Conservation (phyloP, 108 stramenopile species). For the Cyclotella cryptica region DNA sequence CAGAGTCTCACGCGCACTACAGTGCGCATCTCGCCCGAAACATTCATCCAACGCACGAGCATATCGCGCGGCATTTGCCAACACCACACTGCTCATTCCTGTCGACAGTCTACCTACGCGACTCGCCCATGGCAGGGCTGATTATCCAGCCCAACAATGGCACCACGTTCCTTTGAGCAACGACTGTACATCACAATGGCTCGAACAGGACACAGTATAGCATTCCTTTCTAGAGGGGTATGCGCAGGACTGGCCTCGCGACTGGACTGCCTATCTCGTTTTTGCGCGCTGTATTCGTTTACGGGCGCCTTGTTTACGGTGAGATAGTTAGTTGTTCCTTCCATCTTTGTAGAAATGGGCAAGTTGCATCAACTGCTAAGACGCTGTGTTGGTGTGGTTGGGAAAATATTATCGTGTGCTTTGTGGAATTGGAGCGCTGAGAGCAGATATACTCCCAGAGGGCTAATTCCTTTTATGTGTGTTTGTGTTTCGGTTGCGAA, state of each 20-base stretch:
- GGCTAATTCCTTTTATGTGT: no score
- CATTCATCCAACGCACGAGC: no score
- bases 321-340: constrained; percentile 5
- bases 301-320: constrained; percentile 54
- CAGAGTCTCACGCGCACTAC: no score
- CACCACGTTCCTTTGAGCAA: constrained; percentile 41
- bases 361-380: neutral
- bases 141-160: constrained; percentile 20
- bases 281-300: constrained; percentile 50
- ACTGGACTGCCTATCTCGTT: constrained; percentile 37
- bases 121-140: no score
- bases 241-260: constrained; percentile 30
- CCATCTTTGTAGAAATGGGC: neutral
- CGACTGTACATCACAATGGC: constrained; percentile 41
- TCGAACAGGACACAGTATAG: constrained; percentile 39
- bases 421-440: no score
- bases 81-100: no score
- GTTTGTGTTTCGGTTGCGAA: no score
- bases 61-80: no score
- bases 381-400: neutral
- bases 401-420: neutral
- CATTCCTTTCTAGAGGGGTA: constrained; percentile 31
- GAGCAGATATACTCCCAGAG: no score
- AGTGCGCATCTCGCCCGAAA: no score
- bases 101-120: no score